Base-by-base conservation (phyloP, 257 asterid species). In the Osmanthus fragrans region DNA sequence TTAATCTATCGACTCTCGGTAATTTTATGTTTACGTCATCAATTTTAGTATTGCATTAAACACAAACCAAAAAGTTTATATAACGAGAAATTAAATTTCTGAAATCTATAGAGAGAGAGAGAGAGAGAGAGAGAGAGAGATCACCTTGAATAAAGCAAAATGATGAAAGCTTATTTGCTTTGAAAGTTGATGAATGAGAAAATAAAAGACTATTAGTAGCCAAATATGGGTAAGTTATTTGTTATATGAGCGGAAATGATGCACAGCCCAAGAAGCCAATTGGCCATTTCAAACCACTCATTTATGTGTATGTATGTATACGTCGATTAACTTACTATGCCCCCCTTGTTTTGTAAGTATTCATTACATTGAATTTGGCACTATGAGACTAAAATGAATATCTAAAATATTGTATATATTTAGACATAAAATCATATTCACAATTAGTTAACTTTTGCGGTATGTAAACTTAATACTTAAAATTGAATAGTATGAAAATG, bases 201-300 rank as follows among this genome's bases (percentile, higher is more conserved):
- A 40, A 9, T 10, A 40, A 40, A 40, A 40, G 13, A 40, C 10
- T 42, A n/a, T 3, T 71, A 25, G 15, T 37, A 34, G 84, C 54
- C 72, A 37, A 73, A 76, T 56, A 76, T 19, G 74, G 64, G 47
- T 11, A 5, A 36, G 39, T 36, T 36, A 40, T 40, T 10, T 11
- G 47, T 40, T 11, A 0, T 11, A 40, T 78, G 64, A 63, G 75
- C 88, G 88, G 67, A 76, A 82, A 87, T 76, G 84, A 85, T 80
- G 90, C 83, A 81, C 76, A 84, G 27, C 90, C 85, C 74, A 82
- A 80, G 74, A 80, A 49, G 45, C 82, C 72, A 72, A 33, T 79
- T 45, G 12, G 42, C 42, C 3, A 7, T 37, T 10, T 37, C 42
- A 8, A 37, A 2, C 42, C 42, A 37, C 42, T 8, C 10, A 34